Evolutionary conservation across 495 filamentous ascomycete genomes (phyloP), one percentile per base, ranked within the genome.

Genomic region (Hyaloscypha bicolor): DNA sequence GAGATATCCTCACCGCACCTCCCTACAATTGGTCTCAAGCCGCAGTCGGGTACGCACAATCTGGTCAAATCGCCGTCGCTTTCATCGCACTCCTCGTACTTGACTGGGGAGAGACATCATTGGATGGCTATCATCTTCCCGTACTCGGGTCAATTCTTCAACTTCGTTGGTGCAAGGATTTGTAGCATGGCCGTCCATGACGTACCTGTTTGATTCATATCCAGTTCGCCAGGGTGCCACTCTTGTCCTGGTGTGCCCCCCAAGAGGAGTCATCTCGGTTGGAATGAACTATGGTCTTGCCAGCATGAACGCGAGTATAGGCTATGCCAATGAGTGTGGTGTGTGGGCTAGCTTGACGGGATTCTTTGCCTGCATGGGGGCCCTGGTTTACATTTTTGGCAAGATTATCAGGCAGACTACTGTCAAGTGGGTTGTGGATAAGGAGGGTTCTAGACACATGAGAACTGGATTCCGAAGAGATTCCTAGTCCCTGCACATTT

Each of bases 11-110:
- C 14, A 69, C 72, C 19, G 67, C 61, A 1, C 62, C 74, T 0
- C 74, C 76, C 2, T 79, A 79, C 70, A 73, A 76, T 60, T 80
- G 76, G 76, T 66, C 73, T 16, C 64, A 77, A 35, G 72, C 56
- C 11, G 70, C 68, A 14, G 71, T 72, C 16, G 74, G 72, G 53
- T 78, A 77, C 68, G 72, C 76, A 21, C 77, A 78, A 57, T 72
- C 70, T 30, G 75, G 76, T 0, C 76, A 80, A 31, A 78, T 78
- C 2, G 57, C 78, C 6, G 69, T 71, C 21, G 66, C 76, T 2
- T 55, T 79, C 0, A 25, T 76, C 8, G 76, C 74, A 6, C 66
- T 79, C 6, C 79, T 77, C 3, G 48, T 79, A 0, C 66, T 79
- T 3, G 77, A 76, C 14, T 45, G 42, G n/a, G 16, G n/a, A 57